phyloP scores from a whole-genome alignment of 1,284 basidiomycete genomes.

The Macrocybe sp. region DNA sequence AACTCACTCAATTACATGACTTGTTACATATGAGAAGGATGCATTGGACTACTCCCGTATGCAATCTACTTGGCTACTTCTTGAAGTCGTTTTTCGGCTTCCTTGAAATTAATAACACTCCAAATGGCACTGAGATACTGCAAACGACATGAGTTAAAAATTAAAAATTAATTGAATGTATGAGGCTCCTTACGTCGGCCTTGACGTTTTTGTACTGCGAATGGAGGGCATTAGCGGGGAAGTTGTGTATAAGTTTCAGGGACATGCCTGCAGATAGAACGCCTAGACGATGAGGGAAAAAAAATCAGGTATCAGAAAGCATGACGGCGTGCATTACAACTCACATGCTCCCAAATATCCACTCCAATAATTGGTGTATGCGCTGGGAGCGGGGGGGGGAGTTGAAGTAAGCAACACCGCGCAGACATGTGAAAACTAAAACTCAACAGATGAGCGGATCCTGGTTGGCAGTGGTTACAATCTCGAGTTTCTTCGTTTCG shows the following conservation, averaged over 20 bases:
- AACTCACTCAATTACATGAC: not conserved
- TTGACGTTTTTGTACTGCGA: slow-evolving; percentile 90
- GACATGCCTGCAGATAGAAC: slow-evolving; percentile 67
- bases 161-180: slow-evolving; percentile 2
- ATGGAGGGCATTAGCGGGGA: slow-evolving; percentile 33
- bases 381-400: slow-evolving; percentile 31
- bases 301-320: not conserved
- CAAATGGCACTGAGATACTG: slow-evolving; percentile 89
- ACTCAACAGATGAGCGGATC: slow-evolving; percentile 81
- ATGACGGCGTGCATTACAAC: slow-evolving; percentile 21
- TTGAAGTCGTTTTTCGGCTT: slow-evolving; percentile 74
- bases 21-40: not conserved
- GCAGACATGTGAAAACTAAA: not conserved
- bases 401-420: not conserved
- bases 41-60: not conserved
- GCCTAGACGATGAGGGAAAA: slow-evolving; percentile 33
- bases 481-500: slow-evolving; percentile 73
- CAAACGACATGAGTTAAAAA: slow-evolving; percentile 1
- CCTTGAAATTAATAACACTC: slow-evolving; percentile 91
- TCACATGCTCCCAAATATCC: slow-evolving; percentile 93
- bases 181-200: slow-evolving; percentile 62
- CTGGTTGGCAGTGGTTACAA: slow-evolving; percentile 93
- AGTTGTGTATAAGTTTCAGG: slow-evolving; percentile 1
- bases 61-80: slow-evolving; percentile 36
- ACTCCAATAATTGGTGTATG: slow-evolving; percentile 92